Evolutionary conservation across 805 yeast genomes (phyloP).

Genomic region (Danielia oregonensis): DNA sequence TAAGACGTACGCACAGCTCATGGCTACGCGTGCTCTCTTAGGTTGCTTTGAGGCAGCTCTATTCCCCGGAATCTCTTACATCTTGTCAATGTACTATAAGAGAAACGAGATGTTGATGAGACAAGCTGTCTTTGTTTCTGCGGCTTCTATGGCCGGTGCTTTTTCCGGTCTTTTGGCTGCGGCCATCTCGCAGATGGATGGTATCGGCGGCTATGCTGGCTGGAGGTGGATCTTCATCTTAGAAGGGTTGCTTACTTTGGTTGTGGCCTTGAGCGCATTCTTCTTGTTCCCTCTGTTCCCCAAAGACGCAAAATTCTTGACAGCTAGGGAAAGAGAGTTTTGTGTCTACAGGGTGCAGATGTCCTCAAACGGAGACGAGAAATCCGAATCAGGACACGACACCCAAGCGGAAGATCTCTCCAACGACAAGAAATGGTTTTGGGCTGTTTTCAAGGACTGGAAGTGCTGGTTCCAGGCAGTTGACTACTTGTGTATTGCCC

Average conservation of each 20-base stretch:
- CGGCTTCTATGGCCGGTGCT: constrained; percentile 32
- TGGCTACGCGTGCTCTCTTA: constrained; percentile 34
- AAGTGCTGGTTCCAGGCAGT: constrained; percentile 23
- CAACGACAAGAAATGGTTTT: constrained; percentile 8
- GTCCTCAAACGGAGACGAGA: constrained; percentile 27
- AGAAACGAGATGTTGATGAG: constrained; percentile 35
- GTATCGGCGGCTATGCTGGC: constrained; percentile 31
- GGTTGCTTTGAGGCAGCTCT: constrained; percentile 37
- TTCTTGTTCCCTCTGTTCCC: constrained; percentile 36
- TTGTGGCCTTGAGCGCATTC: constrained; percentile 29
- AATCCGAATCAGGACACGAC: neutral
- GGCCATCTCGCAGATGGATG: constrained; percentile 37
- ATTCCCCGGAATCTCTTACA: constrained; percentile 37
- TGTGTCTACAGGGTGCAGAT: constrained; percentile 37
- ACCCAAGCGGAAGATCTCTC: constrained; percentile 4
- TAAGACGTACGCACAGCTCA: constrained; percentile 50
- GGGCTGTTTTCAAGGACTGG: constrained; percentile 20
- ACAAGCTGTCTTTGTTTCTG: constrained; percentile 34
- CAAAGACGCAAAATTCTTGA: constrained; percentile 31
- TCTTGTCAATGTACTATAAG: constrained; percentile 34
- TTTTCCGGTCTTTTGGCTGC: constrained; percentile 34
- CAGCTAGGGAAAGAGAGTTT: constrained; percentile 37
- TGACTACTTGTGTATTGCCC: constrained; percentile 21
- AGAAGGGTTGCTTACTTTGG: constrained; percentile 41
- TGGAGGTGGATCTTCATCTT: constrained; percentile 48